Base-by-base conservation (phyloP, 2,329 filamentous ascomycete genomes). In the Colletotrichum orchidophilum region DNA sequence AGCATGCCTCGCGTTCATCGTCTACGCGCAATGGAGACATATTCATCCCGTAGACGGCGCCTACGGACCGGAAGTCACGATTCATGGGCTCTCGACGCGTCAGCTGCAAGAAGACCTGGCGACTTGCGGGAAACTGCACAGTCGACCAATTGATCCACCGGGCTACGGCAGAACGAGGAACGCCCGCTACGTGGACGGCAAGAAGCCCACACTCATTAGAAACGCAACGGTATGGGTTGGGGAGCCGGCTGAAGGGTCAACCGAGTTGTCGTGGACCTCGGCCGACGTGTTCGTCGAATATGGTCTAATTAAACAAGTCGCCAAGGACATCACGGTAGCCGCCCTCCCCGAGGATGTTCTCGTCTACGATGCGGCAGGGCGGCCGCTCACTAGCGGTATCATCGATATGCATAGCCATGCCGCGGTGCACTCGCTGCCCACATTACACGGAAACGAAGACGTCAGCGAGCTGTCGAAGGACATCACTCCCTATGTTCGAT, bases 351-450 rank as follows among this genome's bases (percentile, higher is more conserved):
- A 83, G 1, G 83, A 87, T 59, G 84, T 83, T 0, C 71, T 87
- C 3, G 75, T 90, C 6, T 91, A 85, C 76, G 83, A 93, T 62
- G 90, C 89, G 3, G 77, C 84, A 21, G 90, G 91, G 0, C 86
- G 89, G 2, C 88, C 86, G 65, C 81, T 93, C n/a, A 93, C 92
- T 0, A 85, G 86, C 7, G 92, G 91, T 9, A 90, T 93, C 74
- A 88, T 93, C 59, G 92, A 93, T 75, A 93, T 93, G 89, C 91
- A 94, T 79, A 90, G 87, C 52, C 92, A 93, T 76, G 86, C 90
- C 2, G 90, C 90, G 6, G 87, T 92, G 0, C 83, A 86, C 29
- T 84, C 86, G 11, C 79, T 92, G 8, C 91, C 91, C 0, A 78
- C 76, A 1, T 81, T 92, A 1, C 66, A 75, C 2, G 90, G 88